Base-by-base conservation (phyloP, 805 yeast genomes). In the Starmerella potacharoeniae region DNA sequence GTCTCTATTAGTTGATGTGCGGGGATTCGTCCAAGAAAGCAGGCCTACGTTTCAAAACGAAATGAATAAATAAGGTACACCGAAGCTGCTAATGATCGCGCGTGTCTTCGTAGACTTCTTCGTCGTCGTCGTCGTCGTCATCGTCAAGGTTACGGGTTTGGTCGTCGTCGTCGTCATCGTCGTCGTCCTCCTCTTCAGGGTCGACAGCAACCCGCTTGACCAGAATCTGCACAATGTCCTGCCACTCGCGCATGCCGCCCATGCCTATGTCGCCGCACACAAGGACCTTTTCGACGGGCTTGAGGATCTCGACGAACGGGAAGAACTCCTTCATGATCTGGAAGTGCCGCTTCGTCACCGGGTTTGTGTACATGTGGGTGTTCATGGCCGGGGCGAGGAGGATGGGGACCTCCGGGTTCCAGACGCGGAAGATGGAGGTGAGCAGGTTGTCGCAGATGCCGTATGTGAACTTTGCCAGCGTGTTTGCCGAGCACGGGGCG, bases 211-310 rank as follows among this genome's bases (percentile, higher is more conserved):
- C 62, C 6, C 67, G 59, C 8, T 53, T 55, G 14, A 84, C 91
- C 51, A 89, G 74, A 60, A 82, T 81, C 66, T 88, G 95, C n/a
- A 89, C 96, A 61, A 93, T 83, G 65, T 90, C 97, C 60, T 87
- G 83, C 81, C 95, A 88, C 66, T 93, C 97, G 78, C 91, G 82
- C 98, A 91, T 91, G 51, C 97, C 98, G 44, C 98, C 98, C 89
- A 91, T 84, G 13, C 97, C 97, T 55, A 91, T 89, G 67, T 93
- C 97, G 58, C 98, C 97, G 73, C 93, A 88, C 33, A 86, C 87
- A 66, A 86, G 78, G 8, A 91, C 95, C 69, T 91, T 91, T 67
- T 91, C 98, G n/a, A 89, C 88, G 0, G 98, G 98, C 69, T 81
- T 83, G 64, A 93, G 76, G 13, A 91, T 81, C 60, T 88, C 93